phyloP scores from a whole-genome alignment of 345 rosid genomes.

The Cardamine chenopodiifolia region DNA sequence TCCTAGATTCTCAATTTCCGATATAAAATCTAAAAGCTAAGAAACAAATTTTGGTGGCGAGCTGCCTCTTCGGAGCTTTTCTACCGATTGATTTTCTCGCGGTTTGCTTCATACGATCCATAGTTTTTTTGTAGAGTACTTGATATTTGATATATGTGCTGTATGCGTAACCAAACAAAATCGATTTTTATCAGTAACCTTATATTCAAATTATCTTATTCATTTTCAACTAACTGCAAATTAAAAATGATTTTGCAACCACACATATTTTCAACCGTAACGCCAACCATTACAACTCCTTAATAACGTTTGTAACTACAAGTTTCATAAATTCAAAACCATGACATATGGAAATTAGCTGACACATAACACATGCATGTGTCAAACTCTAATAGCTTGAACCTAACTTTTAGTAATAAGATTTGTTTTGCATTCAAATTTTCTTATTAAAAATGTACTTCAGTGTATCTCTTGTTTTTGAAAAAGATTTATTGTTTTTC shows the following conservation, averaged over 20 bases:
- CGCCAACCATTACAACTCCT: not conserved
- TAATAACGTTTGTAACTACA: constrained; percentile 2
- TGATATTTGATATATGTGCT: not conserved
- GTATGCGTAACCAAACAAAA: not conserved
- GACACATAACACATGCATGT: constrained; percentile 14
- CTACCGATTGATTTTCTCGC: constrained; percentile 56
- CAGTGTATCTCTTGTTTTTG: not conserved
- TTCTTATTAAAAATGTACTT: not conserved
- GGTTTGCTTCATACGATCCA: constrained; percentile 65
- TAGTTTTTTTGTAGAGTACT: constrained; percentile 2
- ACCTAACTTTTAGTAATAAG: not conserved
- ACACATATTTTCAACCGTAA: constrained; percentile 16
- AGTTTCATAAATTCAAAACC: constrained; percentile 20
- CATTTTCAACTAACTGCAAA: not conserved
- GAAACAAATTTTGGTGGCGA: constrained; percentile 51
- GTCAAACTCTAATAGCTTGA: constrained; percentile 9
- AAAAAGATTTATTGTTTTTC: not conserved
- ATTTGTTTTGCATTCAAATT: not conserved
- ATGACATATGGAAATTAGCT: constrained; percentile 17
- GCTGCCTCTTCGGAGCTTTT: constrained; percentile 52
- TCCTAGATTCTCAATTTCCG: not conserved
- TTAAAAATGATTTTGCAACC: not conserved
- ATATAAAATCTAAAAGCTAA: not conserved
- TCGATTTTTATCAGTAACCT: not conserved
- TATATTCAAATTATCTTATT: not conserved